These are phyloP conservation scores for Gigaspora rosea DNA, from an alignment of 192 early-diverging fungal genomes.

Conservation along the genomic window DNA sequence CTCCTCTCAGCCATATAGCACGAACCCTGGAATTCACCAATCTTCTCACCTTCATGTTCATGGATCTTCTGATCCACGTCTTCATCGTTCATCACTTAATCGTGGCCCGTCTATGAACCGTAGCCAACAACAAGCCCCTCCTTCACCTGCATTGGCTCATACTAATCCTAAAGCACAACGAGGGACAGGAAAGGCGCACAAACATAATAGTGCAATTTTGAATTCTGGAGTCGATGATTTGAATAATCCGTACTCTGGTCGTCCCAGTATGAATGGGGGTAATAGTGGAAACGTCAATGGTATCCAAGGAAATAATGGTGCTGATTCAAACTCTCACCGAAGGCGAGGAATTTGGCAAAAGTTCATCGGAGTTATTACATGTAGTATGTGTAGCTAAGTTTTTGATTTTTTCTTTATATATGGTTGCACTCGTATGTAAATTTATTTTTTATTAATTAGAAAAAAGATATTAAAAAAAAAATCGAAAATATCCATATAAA, in stretches of 20 bases:
- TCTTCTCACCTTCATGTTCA: conserved; percentile 27
- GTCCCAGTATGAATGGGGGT: conserved; percentile 26
- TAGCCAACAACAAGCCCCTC: conserved; percentile 13
- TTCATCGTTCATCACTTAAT: conserved; percentile 23
- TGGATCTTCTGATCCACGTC: conserved; percentile 24
- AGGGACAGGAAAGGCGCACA: neutral
- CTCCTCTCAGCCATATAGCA: conserved; percentile 34
- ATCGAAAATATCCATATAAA: neutral
- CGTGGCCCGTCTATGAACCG: conserved; percentile 31
- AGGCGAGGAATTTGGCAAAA: conserved; percentile 43
- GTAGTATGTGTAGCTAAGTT: conserved; percentile 44
- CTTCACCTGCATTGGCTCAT: conserved; percentile 11
- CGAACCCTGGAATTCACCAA: conserved; percentile 28
- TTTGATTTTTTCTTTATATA: conserved; percentile 17
- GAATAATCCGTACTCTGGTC: conserved; percentile 17
- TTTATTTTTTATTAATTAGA: neutral
- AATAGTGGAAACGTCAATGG: conserved; percentile 25
- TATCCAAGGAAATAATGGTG: conserved; percentile 24
- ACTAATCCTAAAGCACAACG: neutral
- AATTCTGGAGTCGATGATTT: conserved; percentile 25
- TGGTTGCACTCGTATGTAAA: neutral
- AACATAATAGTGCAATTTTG: conserved; percentile 17
- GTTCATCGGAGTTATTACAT: conserved; percentile 48
- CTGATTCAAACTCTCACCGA: conserved; percentile 31
- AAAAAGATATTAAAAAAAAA: no score